Conservation (phyloP, 352 stramenopile species). For the Pythium grandisporangium region DNA sequence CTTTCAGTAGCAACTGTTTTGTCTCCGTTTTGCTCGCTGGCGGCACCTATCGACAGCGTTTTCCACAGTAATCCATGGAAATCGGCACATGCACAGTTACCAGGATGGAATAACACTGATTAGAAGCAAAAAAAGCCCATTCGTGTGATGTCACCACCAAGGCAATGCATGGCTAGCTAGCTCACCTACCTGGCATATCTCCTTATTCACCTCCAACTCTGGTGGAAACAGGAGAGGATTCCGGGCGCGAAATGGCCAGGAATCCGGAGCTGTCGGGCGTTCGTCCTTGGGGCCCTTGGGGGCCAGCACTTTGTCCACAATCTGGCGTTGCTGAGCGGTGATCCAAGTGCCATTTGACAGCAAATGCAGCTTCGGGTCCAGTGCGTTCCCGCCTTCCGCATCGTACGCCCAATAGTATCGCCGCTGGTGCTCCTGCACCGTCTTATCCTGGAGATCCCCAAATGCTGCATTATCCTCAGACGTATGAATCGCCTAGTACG, state of each 20-base stretch:
- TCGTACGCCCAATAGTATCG: conserved; percentile 80
- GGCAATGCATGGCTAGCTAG: neutral
- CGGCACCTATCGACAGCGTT: too few species aligned
- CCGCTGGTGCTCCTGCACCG: conserved; percentile 49
- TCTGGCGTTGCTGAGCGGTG: conserved; percentile 40
- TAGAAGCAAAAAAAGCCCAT: too few species aligned
- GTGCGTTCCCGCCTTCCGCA: conserved; percentile 24
- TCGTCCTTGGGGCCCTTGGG: conserved; percentile 40
- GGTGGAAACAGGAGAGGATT: conserved; percentile 75
- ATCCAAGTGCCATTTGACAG: conserved; percentile 68
- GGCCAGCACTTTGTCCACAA: conserved; percentile 37
- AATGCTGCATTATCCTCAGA: conserved; percentile 83
- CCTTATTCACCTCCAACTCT: conserved; percentile 36
- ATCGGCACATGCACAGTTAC: too few species aligned
- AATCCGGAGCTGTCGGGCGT: conserved; percentile 54
- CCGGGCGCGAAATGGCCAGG: conserved; percentile 62
- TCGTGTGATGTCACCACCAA: too few species aligned
- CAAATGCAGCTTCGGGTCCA: conserved; percentile 65
- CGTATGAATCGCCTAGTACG: conserved; percentile 71
- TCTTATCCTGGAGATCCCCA: conserved; percentile 62
- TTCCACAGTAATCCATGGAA: too few species aligned
- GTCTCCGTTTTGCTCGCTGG: too few species aligned
- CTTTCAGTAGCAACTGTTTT: too few species aligned
- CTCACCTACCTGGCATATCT: conserved; percentile 48
- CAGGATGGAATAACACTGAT: too few species aligned